Percentiles rank a stretch among this genome's conserved stretches.
phyloP scores from a whole-genome alignment of 1,284 basidiomycete genomes.

The Marasmius tenuissimus region DNA sequence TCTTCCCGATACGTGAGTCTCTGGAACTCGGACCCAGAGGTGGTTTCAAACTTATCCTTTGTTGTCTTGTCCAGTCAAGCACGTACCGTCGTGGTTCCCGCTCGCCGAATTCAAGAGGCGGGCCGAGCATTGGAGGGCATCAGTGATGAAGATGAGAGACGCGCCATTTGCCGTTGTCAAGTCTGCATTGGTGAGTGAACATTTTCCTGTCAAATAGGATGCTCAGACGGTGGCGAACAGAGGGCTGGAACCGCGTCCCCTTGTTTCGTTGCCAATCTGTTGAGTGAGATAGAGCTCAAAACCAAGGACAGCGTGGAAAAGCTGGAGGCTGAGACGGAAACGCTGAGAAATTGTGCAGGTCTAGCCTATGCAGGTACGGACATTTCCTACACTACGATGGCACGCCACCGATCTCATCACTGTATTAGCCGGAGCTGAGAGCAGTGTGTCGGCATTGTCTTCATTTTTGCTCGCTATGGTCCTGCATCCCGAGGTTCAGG shows the following conservation, averaged over 20 bases:
- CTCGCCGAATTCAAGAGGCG: conserved; percentile 24
- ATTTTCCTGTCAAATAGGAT: background rate
- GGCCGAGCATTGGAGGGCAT: conserved; percentile 15
- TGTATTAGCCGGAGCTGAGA: conserved; percentile 31
- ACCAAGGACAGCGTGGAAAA: background rate
- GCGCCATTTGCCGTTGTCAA: conserved; percentile 23
- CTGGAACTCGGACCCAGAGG: background rate
- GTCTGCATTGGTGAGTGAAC: conserved; percentile 17
- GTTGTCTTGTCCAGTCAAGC: conserved; percentile 19
- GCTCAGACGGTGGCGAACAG: background rate
- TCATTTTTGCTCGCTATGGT: conserved; percentile 51
- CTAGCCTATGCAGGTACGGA: conserved; percentile 16
- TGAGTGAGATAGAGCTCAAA: conserved; percentile 11
- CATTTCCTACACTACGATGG: background rate
- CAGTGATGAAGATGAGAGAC: conserved; percentile 18
- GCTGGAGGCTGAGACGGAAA: conserved; percentile 3
- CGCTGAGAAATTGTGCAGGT: conserved; percentile 14
- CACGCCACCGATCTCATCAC: conserved; percentile 2
- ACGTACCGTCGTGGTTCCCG: conserved; percentile 29
- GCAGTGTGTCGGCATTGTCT: conserved; percentile 41
- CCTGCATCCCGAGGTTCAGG: conserved; percentile 42
- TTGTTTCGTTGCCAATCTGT: conserved; percentile 12
- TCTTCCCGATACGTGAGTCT: conserved; percentile 28
- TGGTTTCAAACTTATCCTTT: background rate
- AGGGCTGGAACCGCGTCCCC: conserved; percentile 10